These are phyloP conservation scores for Cutaneotrichosporon sp. DNA, from an alignment of 1,284 basidiomycete species.

Conservation along the genomic window DNA sequence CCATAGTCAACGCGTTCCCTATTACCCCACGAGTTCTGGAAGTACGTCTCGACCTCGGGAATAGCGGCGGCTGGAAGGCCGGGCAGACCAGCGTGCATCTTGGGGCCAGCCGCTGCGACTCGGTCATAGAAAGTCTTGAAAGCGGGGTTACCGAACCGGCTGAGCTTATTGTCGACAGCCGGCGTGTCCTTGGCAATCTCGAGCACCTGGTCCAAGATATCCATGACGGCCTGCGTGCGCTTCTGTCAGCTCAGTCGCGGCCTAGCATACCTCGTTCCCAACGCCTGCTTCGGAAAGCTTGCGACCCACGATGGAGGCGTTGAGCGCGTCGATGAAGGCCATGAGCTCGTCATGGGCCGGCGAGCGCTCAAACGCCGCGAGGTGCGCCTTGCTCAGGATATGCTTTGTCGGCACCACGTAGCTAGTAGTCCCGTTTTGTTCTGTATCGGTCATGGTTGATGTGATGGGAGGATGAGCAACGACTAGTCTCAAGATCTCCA, in stretches of 20 bases:
- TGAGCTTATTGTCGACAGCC: constrained; percentile 83
- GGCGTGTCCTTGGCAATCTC: constrained; percentile 68
- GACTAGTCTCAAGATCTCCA: too few relatives aligned
- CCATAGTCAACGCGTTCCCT: constrained; percentile 93
- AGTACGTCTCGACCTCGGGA: constrained; percentile 73
- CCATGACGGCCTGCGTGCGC: constrained; percentile 65
- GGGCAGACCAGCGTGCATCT: constrained; percentile 60
- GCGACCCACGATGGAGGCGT: constrained; percentile 70
- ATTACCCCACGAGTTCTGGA: constrained; percentile 88
- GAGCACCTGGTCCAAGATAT: constrained; percentile 68
- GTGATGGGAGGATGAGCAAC: not conserved
- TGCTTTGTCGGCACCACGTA: constrained; percentile 60
- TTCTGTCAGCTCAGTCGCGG: constrained; percentile 45
- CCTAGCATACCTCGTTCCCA: constrained; percentile 60
- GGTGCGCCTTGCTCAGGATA: constrained; percentile 75
- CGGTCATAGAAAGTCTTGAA: constrained; percentile 89
- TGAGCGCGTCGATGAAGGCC: constrained; percentile 72
- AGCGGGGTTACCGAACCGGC: constrained; percentile 95
- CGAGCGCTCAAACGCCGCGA: constrained; percentile 77
- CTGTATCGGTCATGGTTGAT: not conserved
- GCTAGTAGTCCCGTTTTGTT: not conserved
- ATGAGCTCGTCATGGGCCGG: constrained; percentile 70
- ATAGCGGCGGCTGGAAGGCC: constrained; percentile 62
- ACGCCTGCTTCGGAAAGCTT: constrained; percentile 69
- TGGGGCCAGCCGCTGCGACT: constrained; percentile 62